Conservation (phyloP, 306 rosid genomes). For the Spatholobus suberectus region DNA sequence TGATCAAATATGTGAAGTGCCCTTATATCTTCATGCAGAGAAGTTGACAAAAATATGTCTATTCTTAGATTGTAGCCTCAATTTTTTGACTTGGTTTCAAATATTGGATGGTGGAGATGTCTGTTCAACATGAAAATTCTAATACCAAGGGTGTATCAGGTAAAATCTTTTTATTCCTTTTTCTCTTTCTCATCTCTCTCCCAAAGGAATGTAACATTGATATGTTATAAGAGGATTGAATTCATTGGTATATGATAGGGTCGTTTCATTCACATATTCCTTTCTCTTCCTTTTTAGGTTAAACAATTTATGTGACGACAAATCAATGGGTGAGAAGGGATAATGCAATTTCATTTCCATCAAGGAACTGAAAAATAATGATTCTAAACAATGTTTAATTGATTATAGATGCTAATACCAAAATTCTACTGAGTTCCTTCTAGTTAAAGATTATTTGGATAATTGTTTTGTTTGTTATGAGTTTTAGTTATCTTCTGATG, state of each 20-base stretch:
- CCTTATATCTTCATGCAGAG: slow-evolving; percentile 40
- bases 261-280: not conserved
- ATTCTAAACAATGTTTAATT: not conserved
- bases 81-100: slow-evolving; percentile 42
- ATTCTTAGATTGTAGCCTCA: slow-evolving; percentile 44
- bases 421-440: not conserved
- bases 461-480: not conserved
- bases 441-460: not conserved
- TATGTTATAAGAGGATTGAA: not conserved
- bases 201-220: not conserved
- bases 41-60: slow-evolving; percentile 43
- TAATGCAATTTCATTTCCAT: not conserved
- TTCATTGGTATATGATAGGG: not conserved
- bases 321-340: not conserved
- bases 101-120: slow-evolving; percentile 58
- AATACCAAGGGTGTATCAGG: slow-evolving; percentile 57
- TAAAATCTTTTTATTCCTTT: slow-evolving; percentile 7
- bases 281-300: not conserved
- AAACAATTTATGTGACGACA: not conserved
- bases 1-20: slow-evolving; percentile 4
- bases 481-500: not conserved
- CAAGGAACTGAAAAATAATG: not conserved
- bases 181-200: not conserved
- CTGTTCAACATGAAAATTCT: slow-evolving; percentile 56
- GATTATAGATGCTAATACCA: not conserved